Percentiles rank a stretch among this genome's conserved stretches.
phyloP scores from a whole-genome alignment of 768 basidiomycete genomes.

The Glaciozyma antarctica region DNA sequence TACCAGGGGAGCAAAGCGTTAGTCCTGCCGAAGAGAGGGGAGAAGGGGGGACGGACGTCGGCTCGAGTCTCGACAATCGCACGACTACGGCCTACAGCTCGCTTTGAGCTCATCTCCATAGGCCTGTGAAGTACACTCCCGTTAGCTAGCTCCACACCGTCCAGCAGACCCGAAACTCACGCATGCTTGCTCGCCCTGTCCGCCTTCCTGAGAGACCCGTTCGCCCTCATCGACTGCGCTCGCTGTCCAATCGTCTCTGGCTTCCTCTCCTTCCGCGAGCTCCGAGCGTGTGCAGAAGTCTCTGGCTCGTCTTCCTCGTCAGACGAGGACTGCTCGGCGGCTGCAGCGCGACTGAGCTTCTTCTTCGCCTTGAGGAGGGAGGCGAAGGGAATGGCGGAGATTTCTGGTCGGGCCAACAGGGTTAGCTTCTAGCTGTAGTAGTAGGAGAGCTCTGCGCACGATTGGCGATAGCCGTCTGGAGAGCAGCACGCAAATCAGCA shows the following conservation, averaged over 20 bases:
- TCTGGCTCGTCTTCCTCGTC: constrained; percentile 2
- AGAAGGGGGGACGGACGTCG: not conserved
- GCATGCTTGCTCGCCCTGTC: constrained; percentile 13
- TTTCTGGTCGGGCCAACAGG: constrained; percentile 9
- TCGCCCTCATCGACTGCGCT: constrained; percentile 4
- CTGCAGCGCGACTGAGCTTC: constrained; percentile 8
- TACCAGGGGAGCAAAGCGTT: not conserved
- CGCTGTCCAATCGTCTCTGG: not conserved
- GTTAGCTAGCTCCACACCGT: too few relatives aligned
- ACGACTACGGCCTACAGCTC: constrained; percentile 16
- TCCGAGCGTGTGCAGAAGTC: constrained; percentile 1
- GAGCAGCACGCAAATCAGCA: not conserved
- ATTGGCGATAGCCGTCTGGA: constrained; percentile 13
- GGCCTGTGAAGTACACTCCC: constrained; percentile 2
- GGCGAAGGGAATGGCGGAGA: constrained; percentile 27
- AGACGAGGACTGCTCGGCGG: not conserved
- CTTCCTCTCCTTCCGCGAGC: not conserved
- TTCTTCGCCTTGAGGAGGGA: constrained; percentile 28
- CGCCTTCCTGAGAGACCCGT: not conserved
- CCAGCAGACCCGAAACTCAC: not conserved
- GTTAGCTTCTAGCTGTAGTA: not conserved
- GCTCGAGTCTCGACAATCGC: constrained; percentile 24
- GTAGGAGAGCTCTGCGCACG: constrained; percentile 1
- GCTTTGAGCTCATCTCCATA: constrained; percentile 24
- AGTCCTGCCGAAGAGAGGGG: not conserved